Evolutionary conservation across 2,329 filamentous ascomycete species (phyloP), one percentile per base, ranked within the genome.

Genomic region (Penicillium digitatum): DNA sequence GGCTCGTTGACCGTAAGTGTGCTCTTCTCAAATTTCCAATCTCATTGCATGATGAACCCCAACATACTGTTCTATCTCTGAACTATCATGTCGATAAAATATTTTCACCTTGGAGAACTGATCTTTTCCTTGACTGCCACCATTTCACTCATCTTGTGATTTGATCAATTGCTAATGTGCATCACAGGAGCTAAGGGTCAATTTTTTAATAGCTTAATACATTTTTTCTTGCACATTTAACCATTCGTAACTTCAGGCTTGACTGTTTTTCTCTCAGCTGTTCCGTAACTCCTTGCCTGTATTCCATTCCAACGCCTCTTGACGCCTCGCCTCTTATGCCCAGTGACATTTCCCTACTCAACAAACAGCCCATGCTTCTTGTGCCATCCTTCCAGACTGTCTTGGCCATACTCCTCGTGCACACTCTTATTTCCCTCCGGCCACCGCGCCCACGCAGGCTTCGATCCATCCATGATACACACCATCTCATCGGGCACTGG

Each of bases 81-180:
- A 84, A 75, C 69, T 69, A 74, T 76, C 65, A 80, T 85, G 82
- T 82, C 75, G 81, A 84, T 76, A 81, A 69, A 78, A 70, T 62
- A 61, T 68, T 71, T 80, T 83, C 81, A 85, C 80, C 81, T 85
- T 85, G 82, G 82, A 85, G 82, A 85, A 78, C 82, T 85, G 82
- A 85, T 66, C 60, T 22, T 51, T 58, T 58, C 45, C 44, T 46
- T 51, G 40, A 53, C 22, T 44, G 40, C 54, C 49, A 46, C 45
- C 43, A 47, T 54, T 27, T 59, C 55, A 62, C 53, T 56, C 51
- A 52, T 39, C 2, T 39, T 18, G 26, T 48, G 20, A 49, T 50
- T 47, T 58, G 57, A 59, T 52, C 56, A 35, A 22, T 50, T 64
- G 66, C 67, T 71, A 67, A 71, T 60, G 39, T 35, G 51, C 56